Percentiles rank a stretch among this genome's conserved stretches.
Conservation (phyloP, 1,139 yeast genomes). For the Candida pseudoviswanathii region DNA sequence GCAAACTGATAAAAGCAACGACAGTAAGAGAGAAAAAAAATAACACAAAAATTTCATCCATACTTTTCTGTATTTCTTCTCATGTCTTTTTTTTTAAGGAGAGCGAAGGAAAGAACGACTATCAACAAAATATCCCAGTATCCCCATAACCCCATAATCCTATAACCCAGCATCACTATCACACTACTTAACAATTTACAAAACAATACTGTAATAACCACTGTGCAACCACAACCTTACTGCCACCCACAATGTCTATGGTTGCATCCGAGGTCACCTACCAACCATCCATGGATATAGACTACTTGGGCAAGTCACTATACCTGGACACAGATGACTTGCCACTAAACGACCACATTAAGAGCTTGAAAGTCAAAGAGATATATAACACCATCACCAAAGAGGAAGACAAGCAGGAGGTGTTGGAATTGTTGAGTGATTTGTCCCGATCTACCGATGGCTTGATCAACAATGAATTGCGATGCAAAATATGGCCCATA, state of each 20-base stretch:
- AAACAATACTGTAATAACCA: no score
- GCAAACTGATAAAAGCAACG: no score
- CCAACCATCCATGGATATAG: slow-evolving; percentile 39
- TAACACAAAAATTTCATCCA: no score
- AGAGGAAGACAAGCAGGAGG: slow-evolving; percentile 7
- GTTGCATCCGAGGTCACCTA: slow-evolving; percentile 7
- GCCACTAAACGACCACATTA: slow-evolving; percentile 44
- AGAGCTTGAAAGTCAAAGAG: slow-evolving; percentile 38
- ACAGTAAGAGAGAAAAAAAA: no score
- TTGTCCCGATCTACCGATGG: slow-evolving; percentile 53
- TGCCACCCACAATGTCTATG: slow-evolving; percentile 6
- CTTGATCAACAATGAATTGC: slow-evolving; percentile 39
- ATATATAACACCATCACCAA: slow-evolving; percentile 27
- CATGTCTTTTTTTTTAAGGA: no score
- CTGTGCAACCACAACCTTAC: no score
- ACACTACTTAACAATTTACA: no score
- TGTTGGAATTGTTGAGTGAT: slow-evolving; percentile 28
- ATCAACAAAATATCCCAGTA: no score
- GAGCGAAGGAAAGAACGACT: no score
- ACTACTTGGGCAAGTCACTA: slow-evolving; percentile 50
- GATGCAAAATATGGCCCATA: slow-evolving; percentile 53
- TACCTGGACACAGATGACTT: slow-evolving; percentile 39
- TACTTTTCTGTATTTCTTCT: no score
- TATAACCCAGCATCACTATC: no score
- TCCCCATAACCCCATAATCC: no score